Evolutionary conservation across 192 early-diverging fungal genomes (phyloP), one percentile per base, ranked within the genome.

Genomic region (Podila clonocystis): DNA sequence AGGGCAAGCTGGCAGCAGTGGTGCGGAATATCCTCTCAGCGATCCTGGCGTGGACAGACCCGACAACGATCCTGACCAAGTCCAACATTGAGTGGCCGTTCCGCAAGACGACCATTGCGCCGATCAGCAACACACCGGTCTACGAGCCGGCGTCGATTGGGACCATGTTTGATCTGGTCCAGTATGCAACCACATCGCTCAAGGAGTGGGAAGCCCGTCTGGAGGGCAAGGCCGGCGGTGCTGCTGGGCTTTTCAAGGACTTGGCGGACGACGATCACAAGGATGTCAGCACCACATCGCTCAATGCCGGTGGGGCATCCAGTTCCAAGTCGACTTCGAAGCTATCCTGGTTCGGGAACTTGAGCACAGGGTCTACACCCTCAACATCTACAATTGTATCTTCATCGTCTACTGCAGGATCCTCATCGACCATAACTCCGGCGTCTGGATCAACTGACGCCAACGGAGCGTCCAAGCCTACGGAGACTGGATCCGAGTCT

Each of bases 31-130:
- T 78, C 11, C 68, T 86, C 3, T 59, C 68, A n/a, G 66, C 83
- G 5, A 60, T 86, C 19, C 41, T 84, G 33, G 66, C 73, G 19
- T 72, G 82, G 62, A 86, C 83, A 12, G 77, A 84, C 8, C 83
- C 79, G 0, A 67, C 80, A 1, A 45, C 70, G 34, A 79, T 80
- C 24, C 34, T 86, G 30, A 77, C 65, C 15, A 80, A 67, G 20
- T 63, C 70, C 17, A 74, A 80, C 29, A 55, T 62, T 7, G 78
- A 82, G n/a, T 86, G 85, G 85, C 83, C 85, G 0, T 55, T 77
- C 70, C 79, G 85, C 29, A 84, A 86, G 52, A 62, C 70, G 5
- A 80, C 75, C 9, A 72, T 86, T 67, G 66, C 59, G 9, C 84
- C 84, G 17, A 67, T 73, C 45, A 74, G 58, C 55, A 76, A 79